These are phyloP conservation scores for Sechiopsis laciniata DNA, from an alignment of 306 rosid species.

Conservation along the genomic window DNA sequence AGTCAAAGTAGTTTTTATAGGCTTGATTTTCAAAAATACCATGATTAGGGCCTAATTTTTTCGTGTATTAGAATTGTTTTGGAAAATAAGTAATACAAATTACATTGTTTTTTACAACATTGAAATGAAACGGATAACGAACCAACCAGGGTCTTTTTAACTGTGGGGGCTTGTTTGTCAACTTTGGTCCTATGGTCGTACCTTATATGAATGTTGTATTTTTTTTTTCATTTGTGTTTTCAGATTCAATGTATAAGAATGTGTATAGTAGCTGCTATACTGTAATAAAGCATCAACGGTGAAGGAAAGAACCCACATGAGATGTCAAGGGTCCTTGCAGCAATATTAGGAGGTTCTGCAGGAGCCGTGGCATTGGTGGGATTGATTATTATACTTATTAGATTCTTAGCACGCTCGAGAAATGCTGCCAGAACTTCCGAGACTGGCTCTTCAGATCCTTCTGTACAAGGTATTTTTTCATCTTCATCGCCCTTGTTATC, in stretches of 20 bases:
- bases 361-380: conserved; percentile 94
- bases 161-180: background rate
- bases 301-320: conserved; percentile 52
- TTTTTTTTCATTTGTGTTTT: conserved; percentile 22
- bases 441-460: conserved; percentile 91
- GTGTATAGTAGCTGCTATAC: conserved; percentile 26
- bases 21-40: no score
- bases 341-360: conserved; percentile 89
- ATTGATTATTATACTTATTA: conserved; percentile 48
- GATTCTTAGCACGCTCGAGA: conserved; percentile 50
- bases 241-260: conserved; percentile 52
- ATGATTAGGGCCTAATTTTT: no score
- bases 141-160: background rate
- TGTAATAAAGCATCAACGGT: conserved; percentile 38
- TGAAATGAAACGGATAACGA: conserved; percentile 2
- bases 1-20: no score
- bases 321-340: conserved; percentile 92
- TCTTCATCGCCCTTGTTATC: conserved; percentile 11
- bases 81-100: no score
- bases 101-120: no score
- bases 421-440: conserved; percentile 67
- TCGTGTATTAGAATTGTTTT: no score
- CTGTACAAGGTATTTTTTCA: conserved; percentile 55
- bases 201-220: conserved; percentile 28
- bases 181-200: no score